Evolutionary conservation across 768 basidiomycete genomes (phyloP), one percentile per base, ranked within the genome.

Genomic region (Dictyophora rubrovolvata): DNA sequence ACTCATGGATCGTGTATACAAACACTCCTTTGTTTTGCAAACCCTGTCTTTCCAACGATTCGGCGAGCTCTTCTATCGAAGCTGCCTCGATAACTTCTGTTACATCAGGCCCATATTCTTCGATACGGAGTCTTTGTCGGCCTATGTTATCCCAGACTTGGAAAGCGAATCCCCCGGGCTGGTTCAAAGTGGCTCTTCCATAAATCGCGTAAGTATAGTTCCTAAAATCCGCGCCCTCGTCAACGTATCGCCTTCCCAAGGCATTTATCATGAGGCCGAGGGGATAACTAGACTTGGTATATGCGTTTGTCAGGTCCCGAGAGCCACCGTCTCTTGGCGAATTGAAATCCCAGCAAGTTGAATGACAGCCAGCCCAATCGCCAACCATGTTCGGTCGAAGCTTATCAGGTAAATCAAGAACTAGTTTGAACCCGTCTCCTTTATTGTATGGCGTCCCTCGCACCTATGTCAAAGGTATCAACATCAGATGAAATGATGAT

Each of bases 181-280:
- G 83, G 21, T 66, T 62, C 54, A 86, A 72, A 51, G 86, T 82
- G 54, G 77, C 80, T 23, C 74, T 74, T 10, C 84, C 85, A 62
- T 82, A 86, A 67, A 79, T 81, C 18, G 86, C 84, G 64, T 87
- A 87, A 1, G 85, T 87, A 63, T 81, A 86, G 67, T 85, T 87
- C 50, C 86, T 76, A 66, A 80, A 86, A 69, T 87, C 84, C 52
- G 78, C 79, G 37, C 85, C 85, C 68, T 87, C 86, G 61, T 87
- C 84, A 37, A 86, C 84, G 63, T 87, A 87, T 16, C 85, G 75
- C 54, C 68, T 62, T 4, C 86, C 86, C 1, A 68, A 61, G 0
- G 73, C 65, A 64, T 86, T 87, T 22, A 85, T 69, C 85, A 85
- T 86, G 60, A 87, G 74, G 1, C 85, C 85, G 10, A 86, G 71